phyloP scores from a whole-genome alignment of 345 rosid species.

The Clarkia xantiana region DNA sequence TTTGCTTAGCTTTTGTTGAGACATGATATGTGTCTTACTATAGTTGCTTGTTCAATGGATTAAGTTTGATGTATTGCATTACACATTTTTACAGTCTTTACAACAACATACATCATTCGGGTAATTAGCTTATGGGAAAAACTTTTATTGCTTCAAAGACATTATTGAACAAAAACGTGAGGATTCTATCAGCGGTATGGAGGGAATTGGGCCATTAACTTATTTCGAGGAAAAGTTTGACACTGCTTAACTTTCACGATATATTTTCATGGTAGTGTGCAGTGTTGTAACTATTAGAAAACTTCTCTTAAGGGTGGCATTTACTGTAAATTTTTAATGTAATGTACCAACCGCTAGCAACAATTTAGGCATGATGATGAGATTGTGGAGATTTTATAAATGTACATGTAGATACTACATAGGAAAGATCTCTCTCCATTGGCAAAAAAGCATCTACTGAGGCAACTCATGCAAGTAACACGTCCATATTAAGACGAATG shows the following conservation, averaged over 20 bases:
- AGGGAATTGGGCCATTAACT: conserved; percentile 78
- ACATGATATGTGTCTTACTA: neutral
- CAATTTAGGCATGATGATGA: conserved; percentile 91
- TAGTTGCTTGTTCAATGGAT: neutral
- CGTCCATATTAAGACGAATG: neutral
- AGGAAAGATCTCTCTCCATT: conserved; percentile 59
- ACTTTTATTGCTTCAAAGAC: conserved; percentile 78
- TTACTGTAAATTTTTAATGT: no score
- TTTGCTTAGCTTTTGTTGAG: no score
- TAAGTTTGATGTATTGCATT: neutral
- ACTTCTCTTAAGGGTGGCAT: neutral
- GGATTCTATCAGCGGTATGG: conserved; percentile 84
- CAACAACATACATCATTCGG: conserved; percentile 61
- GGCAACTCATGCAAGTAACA: conserved; percentile 73
- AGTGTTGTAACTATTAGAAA: neutral
- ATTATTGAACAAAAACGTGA: conserved; percentile 91
- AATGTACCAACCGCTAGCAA: conserved; percentile 39
- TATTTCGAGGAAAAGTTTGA: conserved; percentile 45
- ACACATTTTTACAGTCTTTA: conserved; percentile 36
- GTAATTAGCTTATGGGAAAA: conserved; percentile 47
- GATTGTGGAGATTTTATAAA: conserved; percentile 87
- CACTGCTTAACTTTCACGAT: conserved; percentile 58
- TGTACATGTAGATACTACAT: conserved; percentile 48
- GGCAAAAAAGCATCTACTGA: conserved; percentile 90
- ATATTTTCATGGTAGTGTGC: neutral